These are phyloP conservation scores for Mentha longifolia DNA, from an alignment of 257 asterid species.

Conservation along the genomic window DNA sequence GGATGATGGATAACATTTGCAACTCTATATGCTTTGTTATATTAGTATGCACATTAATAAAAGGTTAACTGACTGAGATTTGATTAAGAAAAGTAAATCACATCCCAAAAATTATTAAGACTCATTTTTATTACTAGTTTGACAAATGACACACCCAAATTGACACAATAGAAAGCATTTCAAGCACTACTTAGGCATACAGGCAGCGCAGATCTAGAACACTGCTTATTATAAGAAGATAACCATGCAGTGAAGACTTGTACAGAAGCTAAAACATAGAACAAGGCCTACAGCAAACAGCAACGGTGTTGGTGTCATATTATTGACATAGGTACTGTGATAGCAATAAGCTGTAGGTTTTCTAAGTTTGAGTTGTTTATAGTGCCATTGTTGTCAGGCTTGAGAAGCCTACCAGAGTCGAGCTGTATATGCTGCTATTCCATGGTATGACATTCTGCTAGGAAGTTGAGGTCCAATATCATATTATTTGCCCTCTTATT, in stretches of 20 bases:
- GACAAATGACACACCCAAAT: background rate
- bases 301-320: conserved; percentile 4
- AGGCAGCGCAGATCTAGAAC: background rate
- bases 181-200: background rate
- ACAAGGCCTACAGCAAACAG: conserved; percentile 15
- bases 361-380: conserved; percentile 12
- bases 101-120: no score
- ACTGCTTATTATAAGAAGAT: conserved; percentile 4
- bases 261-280: background rate
- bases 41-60: background rate
- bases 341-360: conserved; percentile 10
- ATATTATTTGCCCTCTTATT: background rate
- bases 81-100: background rate
- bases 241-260: background rate
- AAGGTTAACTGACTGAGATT: background rate
- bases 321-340: conserved; percentile 8
- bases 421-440: conserved; percentile 7
- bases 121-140: background rate
- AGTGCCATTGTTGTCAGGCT: background rate
- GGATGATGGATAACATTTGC: no score
- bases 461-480: conserved; percentile 35
- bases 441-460: conserved; percentile 24
- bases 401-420: background rate
- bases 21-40: no score
- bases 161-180: background rate